Evolutionary conservation across 1,139 yeast species (phyloP).

Genomic region (Geotrichum klebahnii): DNA sequence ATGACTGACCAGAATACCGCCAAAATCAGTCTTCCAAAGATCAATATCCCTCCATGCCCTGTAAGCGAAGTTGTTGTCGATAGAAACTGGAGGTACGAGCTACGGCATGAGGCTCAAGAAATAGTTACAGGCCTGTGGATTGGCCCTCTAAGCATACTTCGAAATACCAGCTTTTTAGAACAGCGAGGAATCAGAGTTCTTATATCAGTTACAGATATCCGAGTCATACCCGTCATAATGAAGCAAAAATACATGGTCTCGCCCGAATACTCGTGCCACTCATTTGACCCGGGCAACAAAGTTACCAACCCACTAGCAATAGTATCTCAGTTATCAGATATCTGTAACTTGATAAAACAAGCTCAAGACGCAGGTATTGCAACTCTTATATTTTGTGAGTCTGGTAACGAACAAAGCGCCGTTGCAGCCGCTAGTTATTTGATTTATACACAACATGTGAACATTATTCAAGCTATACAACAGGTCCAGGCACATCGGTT

Average conservation of each 20-base stretch:
- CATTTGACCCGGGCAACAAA: constrained; percentile 26
- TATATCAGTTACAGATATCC: constrained; percentile 25
- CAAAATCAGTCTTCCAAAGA: constrained; percentile 25
- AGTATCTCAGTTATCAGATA: constrained; percentile 25
- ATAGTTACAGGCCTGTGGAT: constrained; percentile 34
- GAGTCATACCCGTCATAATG: constrained; percentile 13
- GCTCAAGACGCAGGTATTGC: constrained; percentile 23
- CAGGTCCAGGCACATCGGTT: constrained; percentile 34
- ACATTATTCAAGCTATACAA: constrained; percentile 32
- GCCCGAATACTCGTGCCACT: constrained; percentile 20
- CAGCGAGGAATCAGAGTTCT: constrained; percentile 29
- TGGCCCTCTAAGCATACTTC: constrained; percentile 34
- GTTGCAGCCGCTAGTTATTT: constrained; percentile 35
- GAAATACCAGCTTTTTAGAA: constrained; percentile 29
- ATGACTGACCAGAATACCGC: background rate
- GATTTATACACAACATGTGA: constrained; percentile 26
- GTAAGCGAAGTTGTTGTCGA: constrained; percentile 29
- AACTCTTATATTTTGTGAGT: constrained; percentile 34
- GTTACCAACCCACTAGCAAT: constrained; percentile 23
- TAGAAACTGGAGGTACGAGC: constrained; percentile 35
- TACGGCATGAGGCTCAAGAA: constrained; percentile 27
- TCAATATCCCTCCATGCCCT: constrained; percentile 33
- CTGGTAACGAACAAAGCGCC: constrained; percentile 38
- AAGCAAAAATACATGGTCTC: constrained; percentile 20
- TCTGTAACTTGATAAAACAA: constrained; percentile 23